Evolutionary conservation across 1,284 basidiomycete species (phyloP).

Genomic region (Meripilus lineatus): DNA sequence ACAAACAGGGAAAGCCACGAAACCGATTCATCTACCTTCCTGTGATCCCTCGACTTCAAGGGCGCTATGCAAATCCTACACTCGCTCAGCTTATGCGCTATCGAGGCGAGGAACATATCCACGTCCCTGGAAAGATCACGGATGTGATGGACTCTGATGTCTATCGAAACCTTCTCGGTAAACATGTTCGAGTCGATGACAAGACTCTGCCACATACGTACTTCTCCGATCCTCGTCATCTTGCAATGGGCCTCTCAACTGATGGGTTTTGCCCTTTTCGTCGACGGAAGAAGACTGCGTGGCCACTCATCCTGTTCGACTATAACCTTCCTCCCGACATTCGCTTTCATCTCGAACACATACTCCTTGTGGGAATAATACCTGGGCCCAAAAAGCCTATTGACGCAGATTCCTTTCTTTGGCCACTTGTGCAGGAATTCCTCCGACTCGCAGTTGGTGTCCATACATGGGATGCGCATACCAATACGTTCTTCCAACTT

Average conservation of each 20-base stretch:
- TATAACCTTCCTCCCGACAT: slow-evolving; percentile 41
- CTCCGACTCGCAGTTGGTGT: slow-evolving; percentile 32
- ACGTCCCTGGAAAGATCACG: slow-evolving; percentile 6
- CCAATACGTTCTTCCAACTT: slow-evolving; percentile 25
- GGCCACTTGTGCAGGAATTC: too few species aligned
- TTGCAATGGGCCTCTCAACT: slow-evolving; percentile 26
- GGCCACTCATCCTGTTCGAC: slow-evolving; percentile 38
- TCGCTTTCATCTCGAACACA: too few species aligned
- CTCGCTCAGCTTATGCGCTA: slow-evolving; percentile 18
- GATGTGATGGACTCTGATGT: too few species aligned
- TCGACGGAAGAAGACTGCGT: slow-evolving; percentile 34
- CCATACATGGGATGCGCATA: slow-evolving; percentile 26
- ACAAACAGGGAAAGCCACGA: slow-evolving; percentile 5
- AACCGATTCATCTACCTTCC: slow-evolving; percentile 16
- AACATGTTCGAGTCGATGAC: slow-evolving; percentile 14
- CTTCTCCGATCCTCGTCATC: slow-evolving; percentile 23
- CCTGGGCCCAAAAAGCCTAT: slow-evolving; percentile 37
- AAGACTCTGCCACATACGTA: slow-evolving; percentile 14
- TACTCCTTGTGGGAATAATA: too few species aligned
- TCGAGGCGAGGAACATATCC: slow-evolving; percentile 14
- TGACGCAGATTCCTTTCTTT: slow-evolving; percentile 39
- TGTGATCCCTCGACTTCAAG: slow-evolving; percentile 14
- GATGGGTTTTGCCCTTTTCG: slow-evolving; percentile 38
- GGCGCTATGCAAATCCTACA: slow-evolving; percentile 7
- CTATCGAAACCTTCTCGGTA: slow-evolving; percentile 8